Evolutionary conservation across 177 flowering plant species (phyloP).

Genomic region (Telopea speciosissima): DNA sequence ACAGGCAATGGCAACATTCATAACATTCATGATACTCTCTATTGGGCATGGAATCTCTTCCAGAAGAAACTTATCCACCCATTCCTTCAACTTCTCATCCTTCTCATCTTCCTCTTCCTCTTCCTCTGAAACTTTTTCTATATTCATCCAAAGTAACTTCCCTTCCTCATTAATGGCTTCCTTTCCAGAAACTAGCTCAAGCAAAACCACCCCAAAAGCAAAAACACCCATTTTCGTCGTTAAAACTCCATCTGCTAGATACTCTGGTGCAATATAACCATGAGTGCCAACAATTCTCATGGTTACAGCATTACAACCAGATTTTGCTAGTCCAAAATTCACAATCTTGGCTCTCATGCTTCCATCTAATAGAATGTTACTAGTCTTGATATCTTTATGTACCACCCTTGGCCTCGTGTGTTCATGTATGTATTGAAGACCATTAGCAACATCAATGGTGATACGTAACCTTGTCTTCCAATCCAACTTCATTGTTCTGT

Average conservation of each 20-base stretch:
- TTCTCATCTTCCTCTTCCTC: slow-evolving; percentile 39
- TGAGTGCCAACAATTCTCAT: slow-evolving; percentile 88
- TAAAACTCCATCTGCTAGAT: slow-evolving; percentile 72
- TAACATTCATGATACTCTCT: slow-evolving; percentile 54
- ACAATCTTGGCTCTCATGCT: slow-evolving; percentile 87
- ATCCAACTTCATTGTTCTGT: slow-evolving; percentile 26
- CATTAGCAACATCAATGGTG: slow-evolving; percentile 79
- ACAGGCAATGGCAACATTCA: slow-evolving; percentile 65
- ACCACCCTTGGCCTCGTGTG: slow-evolving; percentile 84
- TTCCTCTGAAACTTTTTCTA: slow-evolving; percentile 29
- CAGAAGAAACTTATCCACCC: slow-evolving; percentile 48
- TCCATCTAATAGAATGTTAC: slow-evolving; percentile 77
- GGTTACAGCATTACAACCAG: slow-evolving; percentile 91
- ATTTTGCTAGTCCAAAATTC: slow-evolving; percentile 82
- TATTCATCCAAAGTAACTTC: slow-evolving; percentile 47
- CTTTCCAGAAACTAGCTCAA: slow-evolving; percentile 73
- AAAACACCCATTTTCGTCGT: slow-evolving; percentile 83
- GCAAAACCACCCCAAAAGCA: slow-evolving; percentile 81
- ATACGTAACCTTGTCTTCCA: slow-evolving; percentile 76
- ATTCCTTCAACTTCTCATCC: slow-evolving; percentile 34
- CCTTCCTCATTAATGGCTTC: slow-evolving; percentile 61
- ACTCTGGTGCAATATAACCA: slow-evolving; percentile 92
- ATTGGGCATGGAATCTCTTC: slow-evolving; percentile 32
- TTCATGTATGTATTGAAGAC: slow-evolving; percentile 87
- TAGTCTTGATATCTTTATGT: slow-evolving; percentile 84